Percentiles rank a stretch among this genome's conserved stretches.
Evolutionary conservation across 768 basidiomycete species (phyloP).

Genomic region (Tylopilus plumbeoviolaceoides): DNA sequence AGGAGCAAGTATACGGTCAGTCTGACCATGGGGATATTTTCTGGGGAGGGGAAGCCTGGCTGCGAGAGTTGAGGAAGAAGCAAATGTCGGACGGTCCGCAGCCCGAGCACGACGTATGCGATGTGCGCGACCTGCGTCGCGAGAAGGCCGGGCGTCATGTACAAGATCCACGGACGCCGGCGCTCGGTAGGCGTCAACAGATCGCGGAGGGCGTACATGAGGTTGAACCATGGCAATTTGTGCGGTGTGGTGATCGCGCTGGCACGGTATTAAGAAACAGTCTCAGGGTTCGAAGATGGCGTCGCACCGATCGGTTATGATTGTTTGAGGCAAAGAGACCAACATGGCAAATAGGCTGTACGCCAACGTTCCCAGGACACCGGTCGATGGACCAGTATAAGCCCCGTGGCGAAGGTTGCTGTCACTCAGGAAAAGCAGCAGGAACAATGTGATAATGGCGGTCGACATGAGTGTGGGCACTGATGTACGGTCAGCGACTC

Average conservation of each 20-base stretch:
- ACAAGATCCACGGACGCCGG: constrained; percentile 73
- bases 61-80: constrained; percentile 52
- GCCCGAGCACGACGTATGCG: constrained; percentile 40
- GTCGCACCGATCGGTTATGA: constrained; percentile 72
- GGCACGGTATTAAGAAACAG: constrained; percentile 3
- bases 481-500: constrained; percentile 39
- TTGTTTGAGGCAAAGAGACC: constrained; percentile 61
- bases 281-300: neutral
- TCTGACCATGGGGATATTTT: constrained; percentile 47
- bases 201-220: constrained; percentile 56
- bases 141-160: constrained; percentile 69
- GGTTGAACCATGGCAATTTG: constrained; percentile 60
- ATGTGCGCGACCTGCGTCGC: constrained; percentile 42
- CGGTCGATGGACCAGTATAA: constrained; percentile 60
- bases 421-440: constrained; percentile 56
- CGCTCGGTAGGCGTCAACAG: constrained; percentile 81
- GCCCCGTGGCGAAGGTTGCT: constrained; percentile 57
- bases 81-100: constrained; percentile 43
- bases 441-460: constrained; percentile 50
- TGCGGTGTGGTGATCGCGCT: constrained; percentile 85
- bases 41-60: constrained; percentile 29
- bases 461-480: constrained; percentile 51
- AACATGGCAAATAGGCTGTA: constrained; percentile 67
- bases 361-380: constrained; percentile 55
- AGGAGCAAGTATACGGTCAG: constrained; percentile 55